Base-by-base conservation (phyloP, 495 filamentous ascomycete species). In the Lophiotrema nucula region DNA sequence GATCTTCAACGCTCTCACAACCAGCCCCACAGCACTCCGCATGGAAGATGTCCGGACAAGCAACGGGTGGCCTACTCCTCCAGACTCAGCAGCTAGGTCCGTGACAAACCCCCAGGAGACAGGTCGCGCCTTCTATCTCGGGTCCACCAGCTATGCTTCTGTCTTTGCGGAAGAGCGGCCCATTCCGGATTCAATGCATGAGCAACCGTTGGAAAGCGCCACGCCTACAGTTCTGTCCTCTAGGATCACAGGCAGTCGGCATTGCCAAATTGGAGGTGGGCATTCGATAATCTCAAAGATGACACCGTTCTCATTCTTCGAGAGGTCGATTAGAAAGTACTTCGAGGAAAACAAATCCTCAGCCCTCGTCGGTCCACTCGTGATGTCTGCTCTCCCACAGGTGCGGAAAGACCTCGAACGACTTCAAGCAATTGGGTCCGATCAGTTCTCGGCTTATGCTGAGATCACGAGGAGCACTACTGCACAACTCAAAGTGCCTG, bases 141-240 rank as follows among this genome's bases (percentile, higher is more conserved):
- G 55, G 3, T 64, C 61, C 4, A 64, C 61, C 11, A 64, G 61
- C 55, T 64, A 64, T 31, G 61, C 61, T 4, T 35, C 33, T 16
- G 55, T 59, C 2, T 64, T 64, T 39, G 53, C 60, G 2, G 60
- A 63, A 37, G 47, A 57, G 10, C 28, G 33, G 13, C 50, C 49
- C n/a, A 24, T 64, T n/a, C 48, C 49, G n/a, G 43, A 58, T 18
- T 63, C 53, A 25, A 22, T 63, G 21, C 53, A 63, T 35, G 38
- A 56, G 12, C 46, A 53, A 23, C 41, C 60, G 4, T 16, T 42
- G 6, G 47, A 53, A 18, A 38, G 11, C 21, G 16, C 43, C 15
- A 53, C 53, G 11, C 53, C 47, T 11, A 33, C 53, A 2, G 42
- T 49, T n/a, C 13, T 21, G 12, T 43, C 53, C n/a, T 49, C 12